These are phyloP conservation scores for Apiospora malaysiana DNA, from an alignment of 2,329 filamentous ascomycete genomes.

Conservation along the genomic window DNA sequence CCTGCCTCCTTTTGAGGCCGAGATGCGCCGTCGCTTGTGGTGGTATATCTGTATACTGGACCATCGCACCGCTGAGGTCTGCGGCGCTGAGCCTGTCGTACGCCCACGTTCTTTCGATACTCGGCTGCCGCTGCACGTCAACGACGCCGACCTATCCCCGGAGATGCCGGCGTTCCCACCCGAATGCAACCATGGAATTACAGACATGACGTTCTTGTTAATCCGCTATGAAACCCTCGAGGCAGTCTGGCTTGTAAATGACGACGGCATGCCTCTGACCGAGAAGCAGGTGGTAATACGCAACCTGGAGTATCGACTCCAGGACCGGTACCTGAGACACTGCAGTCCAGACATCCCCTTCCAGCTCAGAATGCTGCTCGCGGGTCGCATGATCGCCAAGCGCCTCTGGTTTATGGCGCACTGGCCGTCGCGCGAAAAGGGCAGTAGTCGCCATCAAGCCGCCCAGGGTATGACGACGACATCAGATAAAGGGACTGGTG, in stretches of 20 bases:
- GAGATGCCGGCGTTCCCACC: not conserved
- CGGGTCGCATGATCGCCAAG: constrained; percentile 20
- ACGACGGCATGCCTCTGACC: not conserved
- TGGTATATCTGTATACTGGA: constrained; percentile 14
- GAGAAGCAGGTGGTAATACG: not conserved
- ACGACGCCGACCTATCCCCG: constrained; percentile 3
- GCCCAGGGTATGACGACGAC: not conserved
- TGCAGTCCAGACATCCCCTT: constrained; percentile 3
- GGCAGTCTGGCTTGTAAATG: not conserved
- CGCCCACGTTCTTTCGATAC: not conserved
- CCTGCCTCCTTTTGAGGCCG: not conserved
- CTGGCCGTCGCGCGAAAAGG: not conserved
- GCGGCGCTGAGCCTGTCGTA: not conserved
- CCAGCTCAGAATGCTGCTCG: not conserved
- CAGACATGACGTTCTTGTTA: constrained; percentile 17
- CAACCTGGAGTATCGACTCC: not conserved
- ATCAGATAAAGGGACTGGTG: not conserved
- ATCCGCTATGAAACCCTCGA: not conserved
- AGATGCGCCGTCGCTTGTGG: constrained; percentile 12
- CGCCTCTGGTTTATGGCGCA: constrained; percentile 20
- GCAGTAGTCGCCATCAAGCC: no score
- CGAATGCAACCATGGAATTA: not conserved
- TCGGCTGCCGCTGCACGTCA: not conserved
- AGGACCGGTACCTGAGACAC: not conserved
- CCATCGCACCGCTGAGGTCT: not conserved